A percentile compares a stretch with the other conserved stretches of the same genome.
phyloP scores from a whole-genome alignment of 2,329 filamentous ascomycete species.

The Orbilia javanica region DNA sequence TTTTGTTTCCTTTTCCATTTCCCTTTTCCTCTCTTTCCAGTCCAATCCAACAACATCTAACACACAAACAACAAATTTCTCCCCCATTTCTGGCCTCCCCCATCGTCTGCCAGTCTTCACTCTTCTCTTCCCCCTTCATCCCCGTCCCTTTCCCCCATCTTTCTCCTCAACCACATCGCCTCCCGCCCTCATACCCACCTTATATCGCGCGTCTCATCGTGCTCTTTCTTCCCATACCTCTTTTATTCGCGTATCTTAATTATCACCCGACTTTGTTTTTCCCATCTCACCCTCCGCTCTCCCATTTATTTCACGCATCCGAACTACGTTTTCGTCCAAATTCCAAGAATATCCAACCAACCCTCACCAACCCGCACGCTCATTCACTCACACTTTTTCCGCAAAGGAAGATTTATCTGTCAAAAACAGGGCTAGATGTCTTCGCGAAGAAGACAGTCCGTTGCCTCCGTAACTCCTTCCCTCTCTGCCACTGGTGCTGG shows the following conservation, averaged over 20 bases:
- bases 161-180: constrained; percentile 23
- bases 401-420: not conserved
- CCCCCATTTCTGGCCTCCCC: constrained; percentile 31
- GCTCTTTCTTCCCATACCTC: constrained; percentile 23
- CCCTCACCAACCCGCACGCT: not conserved
- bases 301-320: constrained; percentile 48
- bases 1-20: constrained; percentile 22
- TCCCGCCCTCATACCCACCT: constrained; percentile 4
- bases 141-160: constrained; percentile 9
- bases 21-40: constrained; percentile 7
- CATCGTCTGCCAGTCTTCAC: constrained; percentile 8
- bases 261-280: constrained; percentile 53
- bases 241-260: constrained; percentile 53
- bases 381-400: not conserved
- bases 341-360: constrained; percentile 1
- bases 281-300: constrained; percentile 24
- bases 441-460: constrained; percentile 57
- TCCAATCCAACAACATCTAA: constrained; percentile 36
- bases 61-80: constrained; percentile 59
- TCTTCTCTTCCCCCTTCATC: constrained; percentile 17
- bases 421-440: constrained; percentile 46
- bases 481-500: constrained; percentile 53
- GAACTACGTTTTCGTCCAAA: constrained; percentile 22
- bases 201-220: constrained; percentile 30
- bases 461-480: constrained; percentile 53